Base-by-base conservation (phyloP, 202 grass and related monocot genomes). In the Saccharum hybrid region DNA sequence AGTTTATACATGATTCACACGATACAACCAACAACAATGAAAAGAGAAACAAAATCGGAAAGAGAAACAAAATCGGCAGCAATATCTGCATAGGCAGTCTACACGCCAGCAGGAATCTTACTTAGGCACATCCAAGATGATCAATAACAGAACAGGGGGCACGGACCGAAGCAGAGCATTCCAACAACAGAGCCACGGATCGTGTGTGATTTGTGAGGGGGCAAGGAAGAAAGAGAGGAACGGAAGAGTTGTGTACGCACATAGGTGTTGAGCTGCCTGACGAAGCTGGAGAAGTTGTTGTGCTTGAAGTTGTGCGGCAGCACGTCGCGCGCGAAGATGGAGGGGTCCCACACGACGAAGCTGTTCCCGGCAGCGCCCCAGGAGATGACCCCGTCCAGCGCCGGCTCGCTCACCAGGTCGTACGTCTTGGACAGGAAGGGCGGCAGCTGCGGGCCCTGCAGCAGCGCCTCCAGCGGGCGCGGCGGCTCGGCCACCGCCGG, bases 251-350 rank as follows among this genome's bases (percentile, higher is more conserved):
- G 0, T 56, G 87, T 99, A 99, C 96, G 80, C 93, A 99, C 96
- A 92, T 99, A 99, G 41, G 93, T 99, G 89, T 99, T 99, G 66
- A 98, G 93, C 83, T 98, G 96, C 70, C 96, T 90, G 86, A 98
- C 89, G 86, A 98, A 98, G 88, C 91, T 99, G 72, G 96, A 94
- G 91, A 96, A 96, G 81, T 99, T 99, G 88, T 88, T 91, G 83
- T 98, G 96, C 91, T 96, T 98, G 91, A 98, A 98, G 77, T 90
- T 80, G 37, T 83, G 80, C 14, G 93, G 93, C 11, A 98, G 93
- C 39, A 98, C 75, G 34, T 87, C 73, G 42, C 88, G 83, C 22
- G 91, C 87, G 89, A 98, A 96, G 70, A 81, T 63, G 65, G 87
- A 63, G 3, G 93, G 91, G 3, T 98, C 84, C 96, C 96, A 98